These are phyloP conservation scores for Exophiala bonariae DNA, from an alignment of 2,329 filamentous ascomycete genomes.

Conservation along the genomic window DNA sequence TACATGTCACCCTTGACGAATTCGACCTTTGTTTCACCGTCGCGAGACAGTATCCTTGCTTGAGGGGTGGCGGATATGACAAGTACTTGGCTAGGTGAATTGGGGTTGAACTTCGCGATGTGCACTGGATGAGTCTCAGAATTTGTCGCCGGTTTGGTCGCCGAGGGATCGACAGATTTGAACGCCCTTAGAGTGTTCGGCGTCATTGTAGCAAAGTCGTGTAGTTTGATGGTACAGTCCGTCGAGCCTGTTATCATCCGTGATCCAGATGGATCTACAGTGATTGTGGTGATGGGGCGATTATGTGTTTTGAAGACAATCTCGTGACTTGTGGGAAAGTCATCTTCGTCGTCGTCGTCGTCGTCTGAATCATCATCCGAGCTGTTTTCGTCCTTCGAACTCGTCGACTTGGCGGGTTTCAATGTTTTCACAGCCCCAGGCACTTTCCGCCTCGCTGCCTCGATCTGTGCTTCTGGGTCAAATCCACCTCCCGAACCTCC, in stretches of 20 bases:
- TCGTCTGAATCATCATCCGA: conserved; percentile 58
- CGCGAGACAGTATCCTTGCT: conserved; percentile 82
- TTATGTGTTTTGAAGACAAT: conserved; percentile 91
- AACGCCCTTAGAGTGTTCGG: conserved; percentile 92
- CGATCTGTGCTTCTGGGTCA: conserved; percentile 77
- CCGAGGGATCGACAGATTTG: conserved; percentile 84
- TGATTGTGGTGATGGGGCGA: conserved; percentile 77
- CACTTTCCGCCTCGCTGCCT: conserved; percentile 68
- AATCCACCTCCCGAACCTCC: conserved; percentile 76
- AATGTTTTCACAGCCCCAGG: conserved; percentile 37
- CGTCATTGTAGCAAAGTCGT: conserved; percentile 95
- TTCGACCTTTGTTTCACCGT: conserved; percentile 81
- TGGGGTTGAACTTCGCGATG: conserved; percentile 80
- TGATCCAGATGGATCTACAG: conserved; percentile 80
- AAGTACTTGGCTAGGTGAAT: conserved; percentile 76
- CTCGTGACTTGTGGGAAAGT: conserved; percentile 91
- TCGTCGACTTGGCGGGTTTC: conserved; percentile 26
- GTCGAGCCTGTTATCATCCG: conserved; percentile 86
- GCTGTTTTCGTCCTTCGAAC: conserved; percentile 43
- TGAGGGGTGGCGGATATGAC: conserved; percentile 88
- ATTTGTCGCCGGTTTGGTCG: conserved; percentile 67
- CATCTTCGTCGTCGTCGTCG: conserved; percentile 72
- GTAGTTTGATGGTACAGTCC: conserved; percentile 87
- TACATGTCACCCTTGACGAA: conserved; percentile 99
- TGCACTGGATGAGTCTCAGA: conserved; percentile 87